Percentiles rank a stretch among this genome's conserved stretches.
These are phyloP conservation scores for Aspergillus eucalypticola DNA, from an alignment of 2,329 filamentous ascomycete genomes.

Conservation along the genomic window DNA sequence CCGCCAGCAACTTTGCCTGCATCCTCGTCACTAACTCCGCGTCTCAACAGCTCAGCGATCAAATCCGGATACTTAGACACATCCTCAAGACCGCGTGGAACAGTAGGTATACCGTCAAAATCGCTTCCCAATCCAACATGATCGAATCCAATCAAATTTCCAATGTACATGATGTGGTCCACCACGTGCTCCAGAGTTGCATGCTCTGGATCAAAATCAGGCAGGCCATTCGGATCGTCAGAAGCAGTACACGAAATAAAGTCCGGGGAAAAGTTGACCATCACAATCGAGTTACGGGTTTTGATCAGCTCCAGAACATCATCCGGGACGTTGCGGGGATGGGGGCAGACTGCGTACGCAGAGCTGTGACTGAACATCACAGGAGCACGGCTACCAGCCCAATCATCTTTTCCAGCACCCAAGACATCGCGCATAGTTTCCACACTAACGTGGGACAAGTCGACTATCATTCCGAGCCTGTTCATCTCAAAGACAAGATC, in stretches of 20 bases:
- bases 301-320: slow-evolving; percentile 77
- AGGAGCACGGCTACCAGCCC: slow-evolving; percentile 74
- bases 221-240: slow-evolving; percentile 63
- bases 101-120: slow-evolving; percentile 68
- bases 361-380: slow-evolving; percentile 90
- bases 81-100: slow-evolving; percentile 76
- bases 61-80: slow-evolving; percentile 80
- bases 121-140: slow-evolving; percentile 88
- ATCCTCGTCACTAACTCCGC: slow-evolving; percentile 73
- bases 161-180: slow-evolving; percentile 79
- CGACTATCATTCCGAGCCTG: slow-evolving; percentile 88
- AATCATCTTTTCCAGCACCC: slow-evolving; percentile 58
- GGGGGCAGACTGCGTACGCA: slow-evolving; percentile 75
- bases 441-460: slow-evolving; percentile 74
- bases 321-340: slow-evolving; percentile 88
- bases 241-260: slow-evolving; percentile 75
- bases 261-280: slow-evolving; percentile 84
- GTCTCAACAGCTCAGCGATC: slow-evolving; percentile 70
- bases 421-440: slow-evolving; percentile 87
- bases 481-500: slow-evolving; percentile 85
- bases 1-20: slow-evolving; percentile 73
- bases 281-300: slow-evolving; percentile 71
- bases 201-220: slow-evolving; percentile 66
- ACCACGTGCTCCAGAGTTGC: slow-evolving; percentile 76
- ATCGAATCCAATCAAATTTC: slow-evolving; percentile 77